Evolutionary conservation across 306 rosid species (phyloP).

Genomic region (Sindora glabra): DNA sequence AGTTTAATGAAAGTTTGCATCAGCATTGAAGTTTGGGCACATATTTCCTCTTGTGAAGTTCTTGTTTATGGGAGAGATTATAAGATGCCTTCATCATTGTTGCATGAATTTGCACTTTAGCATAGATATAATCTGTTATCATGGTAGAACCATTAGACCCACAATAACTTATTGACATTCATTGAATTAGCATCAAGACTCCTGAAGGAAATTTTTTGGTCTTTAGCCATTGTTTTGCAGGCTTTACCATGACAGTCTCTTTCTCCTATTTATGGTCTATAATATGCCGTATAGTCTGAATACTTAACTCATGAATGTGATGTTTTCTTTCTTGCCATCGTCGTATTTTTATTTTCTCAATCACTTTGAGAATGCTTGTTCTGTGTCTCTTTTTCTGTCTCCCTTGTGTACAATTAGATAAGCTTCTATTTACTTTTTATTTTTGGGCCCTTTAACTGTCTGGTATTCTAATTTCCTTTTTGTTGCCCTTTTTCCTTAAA

Average conservation of each 20-base stretch:
- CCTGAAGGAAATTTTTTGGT: not conserved
- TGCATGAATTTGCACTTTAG: not conserved
- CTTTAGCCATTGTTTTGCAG: not conserved
- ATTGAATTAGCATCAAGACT: not conserved
- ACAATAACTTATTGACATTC: not conserved
- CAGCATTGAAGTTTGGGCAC: not conserved
- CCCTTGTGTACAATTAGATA: not conserved
- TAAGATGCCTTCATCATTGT: not conserved
- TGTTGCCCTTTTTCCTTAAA: not conserved
- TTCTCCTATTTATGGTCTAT: conserved; percentile 12
- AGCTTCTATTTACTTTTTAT: too few species aligned
- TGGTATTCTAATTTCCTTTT: conserved; percentile 24
- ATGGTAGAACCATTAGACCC: not conserved
- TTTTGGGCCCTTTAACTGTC: conserved; percentile 7
- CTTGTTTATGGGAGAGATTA: not conserved
- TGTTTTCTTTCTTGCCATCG: conserved; percentile 9
- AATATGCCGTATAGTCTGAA: not conserved
- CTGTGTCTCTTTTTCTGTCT: not conserved
- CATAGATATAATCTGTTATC: not conserved
- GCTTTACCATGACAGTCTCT: conserved; percentile 1
- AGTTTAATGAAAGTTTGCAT: not conserved
- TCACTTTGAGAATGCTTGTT: not conserved
- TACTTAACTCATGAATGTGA: not conserved
- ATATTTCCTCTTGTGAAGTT: conserved; percentile 1
- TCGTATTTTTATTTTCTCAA: conserved; percentile 1